phyloP scores from a whole-genome alignment of 805 yeast species.

The Ogataea corticis region DNA sequence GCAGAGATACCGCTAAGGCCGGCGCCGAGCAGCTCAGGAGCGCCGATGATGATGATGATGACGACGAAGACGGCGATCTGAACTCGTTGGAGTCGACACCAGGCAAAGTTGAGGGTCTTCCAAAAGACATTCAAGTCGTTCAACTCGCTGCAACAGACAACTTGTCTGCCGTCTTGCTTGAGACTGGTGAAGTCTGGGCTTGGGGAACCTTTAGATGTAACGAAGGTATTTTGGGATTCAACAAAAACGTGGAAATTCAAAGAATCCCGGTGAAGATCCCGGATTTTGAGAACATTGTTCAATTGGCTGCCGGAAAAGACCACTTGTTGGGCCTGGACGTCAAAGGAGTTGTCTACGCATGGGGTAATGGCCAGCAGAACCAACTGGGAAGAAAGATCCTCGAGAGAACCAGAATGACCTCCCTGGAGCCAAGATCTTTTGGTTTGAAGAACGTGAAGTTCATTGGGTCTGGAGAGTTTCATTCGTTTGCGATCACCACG shows the following conservation, averaged over 20 bases:
- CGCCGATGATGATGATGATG: slow-evolving; percentile 60
- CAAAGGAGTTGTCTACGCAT: slow-evolving; percentile 85
- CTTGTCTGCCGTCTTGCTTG: slow-evolving; percentile 75
- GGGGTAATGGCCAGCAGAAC: slow-evolving; percentile 96
- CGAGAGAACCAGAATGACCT: slow-evolving; percentile 73
- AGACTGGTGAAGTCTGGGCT: slow-evolving; percentile 86
- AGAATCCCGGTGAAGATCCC: slow-evolving; percentile 62
- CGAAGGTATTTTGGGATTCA: slow-evolving; percentile 88
- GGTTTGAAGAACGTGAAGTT: slow-evolving; percentile 77
- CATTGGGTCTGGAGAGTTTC: slow-evolving; percentile 93
- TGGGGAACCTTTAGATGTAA: slow-evolving; percentile 98
- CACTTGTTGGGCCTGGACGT: slow-evolving; percentile 82
- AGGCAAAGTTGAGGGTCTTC: slow-evolving; percentile 65
- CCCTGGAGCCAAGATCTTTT: slow-evolving; percentile 79
- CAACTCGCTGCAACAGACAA: slow-evolving; percentile 92
- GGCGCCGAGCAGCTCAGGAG: slow-evolving; percentile 67
- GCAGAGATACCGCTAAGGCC: slow-evolving; percentile 72
- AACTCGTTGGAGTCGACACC: slow-evolving; percentile 92
- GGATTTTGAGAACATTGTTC: slow-evolving; percentile 67
- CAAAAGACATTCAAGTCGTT: slow-evolving; percentile 59
- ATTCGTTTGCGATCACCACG: slow-evolving; percentile 85
- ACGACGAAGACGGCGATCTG: slow-evolving; percentile 78
- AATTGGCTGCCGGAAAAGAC: slow-evolving; percentile 90
- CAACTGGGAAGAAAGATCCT: slow-evolving; percentile 86
- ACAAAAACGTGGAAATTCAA: slow-evolving; percentile 64